phyloP scores from a whole-genome alignment of 108 stramenopile species.

The Conticribra weissflogii region DNA sequence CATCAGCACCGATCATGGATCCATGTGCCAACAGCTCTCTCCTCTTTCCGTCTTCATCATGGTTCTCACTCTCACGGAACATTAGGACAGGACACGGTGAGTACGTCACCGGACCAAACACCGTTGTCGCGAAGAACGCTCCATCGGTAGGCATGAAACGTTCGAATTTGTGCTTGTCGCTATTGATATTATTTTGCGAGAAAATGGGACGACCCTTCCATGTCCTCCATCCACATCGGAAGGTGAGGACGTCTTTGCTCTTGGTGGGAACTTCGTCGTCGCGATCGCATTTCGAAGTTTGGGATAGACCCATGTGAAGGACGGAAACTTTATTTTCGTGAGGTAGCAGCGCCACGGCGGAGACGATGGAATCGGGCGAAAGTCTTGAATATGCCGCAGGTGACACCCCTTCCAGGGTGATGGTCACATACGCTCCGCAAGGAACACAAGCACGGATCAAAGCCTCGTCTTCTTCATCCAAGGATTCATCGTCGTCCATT shows the following conservation, averaged over 20 bases:
- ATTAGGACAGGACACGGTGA: constrained; percentile 88
- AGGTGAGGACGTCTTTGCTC: constrained; percentile 91
- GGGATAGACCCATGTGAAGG: constrained; percentile 93
- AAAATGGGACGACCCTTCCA: constrained; percentile 94
- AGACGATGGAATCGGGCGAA: constrained; percentile 61
- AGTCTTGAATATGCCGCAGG: constrained; percentile 46
- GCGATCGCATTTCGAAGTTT: constrained; percentile 53
- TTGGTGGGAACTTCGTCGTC: constrained; percentile 71
- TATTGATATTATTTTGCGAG: constrained; percentile 94
- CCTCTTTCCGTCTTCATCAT: constrained; percentile 18
- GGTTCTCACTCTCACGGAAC: constrained; percentile 59
- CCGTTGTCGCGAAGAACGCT: constrained; percentile 88
- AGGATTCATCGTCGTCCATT: constrained; percentile 44
- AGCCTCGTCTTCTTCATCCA: constrained; percentile 69
- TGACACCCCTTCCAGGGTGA: constrained; percentile 80
- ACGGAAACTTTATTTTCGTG: constrained; percentile 97
- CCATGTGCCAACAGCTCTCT: constrained; percentile 90
- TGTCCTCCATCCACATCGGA: constrained; percentile 94
- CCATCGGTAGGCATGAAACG: constrained; percentile 91
- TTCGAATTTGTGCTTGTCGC: constrained; percentile 99
- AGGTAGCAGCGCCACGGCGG: constrained; percentile 84
- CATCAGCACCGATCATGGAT: constrained; percentile 92
- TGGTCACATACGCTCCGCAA: constrained; percentile 86
- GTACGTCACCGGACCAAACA: constrained; percentile 96
- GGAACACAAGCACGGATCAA: constrained; percentile 81